A percentile compares a stretch with the other conserved stretches of the same genome.
phyloP scores from a whole-genome alignment of 1,284 basidiomycete species.

The Pseudozyma tsukubaensis region DNA sequence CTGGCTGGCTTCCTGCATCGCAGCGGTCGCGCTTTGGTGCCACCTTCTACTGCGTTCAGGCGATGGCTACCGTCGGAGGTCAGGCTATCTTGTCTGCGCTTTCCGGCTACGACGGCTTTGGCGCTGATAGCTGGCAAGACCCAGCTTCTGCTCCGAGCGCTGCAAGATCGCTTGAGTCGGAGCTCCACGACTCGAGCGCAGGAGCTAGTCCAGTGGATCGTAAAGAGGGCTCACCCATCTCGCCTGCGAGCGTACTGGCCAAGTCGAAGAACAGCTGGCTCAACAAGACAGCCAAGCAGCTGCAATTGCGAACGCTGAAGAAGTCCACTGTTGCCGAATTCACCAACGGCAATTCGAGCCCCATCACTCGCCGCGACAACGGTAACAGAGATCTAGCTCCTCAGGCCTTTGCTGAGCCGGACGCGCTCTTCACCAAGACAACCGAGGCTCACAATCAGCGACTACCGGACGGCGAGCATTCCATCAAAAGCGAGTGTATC shows the following conservation, averaged over 20 bases:
- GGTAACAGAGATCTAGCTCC: slow-evolving; percentile 15
- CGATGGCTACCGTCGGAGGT: slow-evolving; percentile 47
- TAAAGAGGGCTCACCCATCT: slow-evolving; percentile 2
- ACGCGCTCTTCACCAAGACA: slow-evolving; percentile 30
- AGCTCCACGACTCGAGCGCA: slow-evolving; percentile 4
- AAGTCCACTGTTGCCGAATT: slow-evolving; percentile 23
- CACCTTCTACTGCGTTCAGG: slow-evolving; percentile 65
- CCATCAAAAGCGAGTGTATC: slow-evolving; percentile 48
- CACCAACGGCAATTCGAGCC: slow-evolving; percentile 2
- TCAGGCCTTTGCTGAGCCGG: neutral
- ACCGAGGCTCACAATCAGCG: slow-evolving; percentile 33
- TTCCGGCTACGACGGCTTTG: slow-evolving; percentile 15
- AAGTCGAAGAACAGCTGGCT: slow-evolving; percentile 55
- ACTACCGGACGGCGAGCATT: slow-evolving; percentile 25
- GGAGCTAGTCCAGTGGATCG: neutral
- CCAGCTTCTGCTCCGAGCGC: neutral
- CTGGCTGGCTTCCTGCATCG: slow-evolving; percentile 67
- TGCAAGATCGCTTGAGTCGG: slow-evolving; percentile 34
- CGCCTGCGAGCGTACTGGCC: slow-evolving; percentile 2
- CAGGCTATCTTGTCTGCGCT: slow-evolving; percentile 31
- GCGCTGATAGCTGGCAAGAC: slow-evolving; percentile 1
- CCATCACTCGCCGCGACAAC: slow-evolving; percentile 13
- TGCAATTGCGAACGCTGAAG: slow-evolving; percentile 36
- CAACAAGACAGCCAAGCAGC: slow-evolving; percentile 56
- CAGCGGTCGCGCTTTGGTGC: slow-evolving; percentile 61